A percentile compares a stretch with the other conserved stretches of the same genome.
These are phyloP conservation scores for Scenedesmus sp. DNA, from an alignment of 163 green algal genomes.

Conservation along the genomic window DNA sequence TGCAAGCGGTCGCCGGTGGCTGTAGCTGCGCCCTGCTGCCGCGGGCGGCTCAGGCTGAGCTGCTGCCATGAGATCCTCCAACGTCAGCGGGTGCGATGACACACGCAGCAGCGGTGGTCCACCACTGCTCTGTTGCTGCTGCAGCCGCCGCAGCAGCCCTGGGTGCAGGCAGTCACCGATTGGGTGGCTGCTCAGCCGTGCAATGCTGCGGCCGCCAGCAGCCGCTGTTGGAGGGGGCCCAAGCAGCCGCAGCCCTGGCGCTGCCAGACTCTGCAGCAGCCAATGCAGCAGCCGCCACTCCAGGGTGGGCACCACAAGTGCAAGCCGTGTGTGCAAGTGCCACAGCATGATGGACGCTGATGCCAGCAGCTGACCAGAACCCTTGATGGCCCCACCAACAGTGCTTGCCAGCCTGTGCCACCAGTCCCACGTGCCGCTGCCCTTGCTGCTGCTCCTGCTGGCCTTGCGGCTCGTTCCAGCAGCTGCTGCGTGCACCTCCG, in stretches of 20 bases:
- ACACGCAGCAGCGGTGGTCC: slow-evolving; percentile 23
- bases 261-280: neutral
- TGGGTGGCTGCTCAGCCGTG: slow-evolving; percentile 9
- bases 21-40: neutral
- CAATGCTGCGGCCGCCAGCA: neutral
- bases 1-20: neutral
- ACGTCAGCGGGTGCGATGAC: slow-evolving; percentile 17
- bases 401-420: neutral
- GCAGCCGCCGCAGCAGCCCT: neutral
- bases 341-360: slow-evolving; percentile 37
- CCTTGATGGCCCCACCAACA: slow-evolving; percentile 12
- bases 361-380: slow-evolving; percentile 29
- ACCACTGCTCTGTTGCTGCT: slow-evolving; percentile 3
- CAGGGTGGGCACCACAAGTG: slow-evolving; percentile 39
- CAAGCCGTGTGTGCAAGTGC: slow-evolving; percentile 8
- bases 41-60: neutral
- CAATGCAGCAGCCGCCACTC: slow-evolving; percentile 51
- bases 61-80: slow-evolving; percentile 29
- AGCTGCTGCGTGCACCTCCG: neutral
- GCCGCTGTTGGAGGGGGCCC: neutral
- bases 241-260: slow-evolving; percentile 17
- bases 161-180: slow-evolving; percentile 40
- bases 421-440: neutral
- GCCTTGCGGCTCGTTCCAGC: neutral
- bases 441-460: slow-evolving; percentile 23